Conservation (phyloP, 371 early-diverging fungal species). For the Mortierella polycephala region DNA sequence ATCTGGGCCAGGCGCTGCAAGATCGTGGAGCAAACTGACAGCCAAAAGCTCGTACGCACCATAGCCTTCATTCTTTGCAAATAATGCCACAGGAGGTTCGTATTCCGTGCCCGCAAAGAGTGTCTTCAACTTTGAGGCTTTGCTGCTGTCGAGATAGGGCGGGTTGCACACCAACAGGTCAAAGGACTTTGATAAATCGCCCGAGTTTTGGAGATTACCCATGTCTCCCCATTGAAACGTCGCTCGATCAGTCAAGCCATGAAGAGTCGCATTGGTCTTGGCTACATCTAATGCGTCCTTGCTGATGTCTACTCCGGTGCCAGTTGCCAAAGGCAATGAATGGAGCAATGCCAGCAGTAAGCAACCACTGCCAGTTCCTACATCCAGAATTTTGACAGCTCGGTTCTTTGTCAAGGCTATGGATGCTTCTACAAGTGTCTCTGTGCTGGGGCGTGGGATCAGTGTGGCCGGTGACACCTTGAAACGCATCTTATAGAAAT, state of each 20-base stretch:
- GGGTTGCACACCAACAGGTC: conserved; percentile 83
- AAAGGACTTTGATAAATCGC: conserved; percentile 50
- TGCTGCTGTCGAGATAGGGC: conserved; percentile 69
- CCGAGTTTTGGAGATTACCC: conserved; percentile 42
- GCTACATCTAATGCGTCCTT: conserved; percentile 68
- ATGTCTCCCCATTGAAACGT: conserved; percentile 58
- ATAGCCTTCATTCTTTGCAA: conserved; percentile 74
- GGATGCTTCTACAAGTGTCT: conserved; percentile 69
- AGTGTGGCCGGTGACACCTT: conserved; percentile 72
- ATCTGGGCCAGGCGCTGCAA: conserved; percentile 3
- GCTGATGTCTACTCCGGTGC: conserved; percentile 77
- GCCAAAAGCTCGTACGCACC: conserved; percentile 70
- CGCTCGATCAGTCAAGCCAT: conserved; percentile 49
- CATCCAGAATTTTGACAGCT: conserved; percentile 64
- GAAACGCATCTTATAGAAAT: conserved; percentile 68
- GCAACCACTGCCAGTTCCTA: conserved; percentile 85
- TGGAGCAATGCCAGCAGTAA: conserved; percentile 69
- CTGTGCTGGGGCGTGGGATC: conserved; percentile 78
- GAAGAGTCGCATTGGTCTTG: conserved; percentile 54
- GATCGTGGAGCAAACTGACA: conserved; percentile 46
- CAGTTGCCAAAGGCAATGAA: conserved; percentile 42
- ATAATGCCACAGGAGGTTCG: conserved; percentile 74
- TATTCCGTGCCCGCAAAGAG: conserved; percentile 58
- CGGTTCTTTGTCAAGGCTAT: conserved; percentile 16
- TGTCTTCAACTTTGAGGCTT: conserved; percentile 45